phyloP scores from a whole-genome alignment of 352 stramenopile species.

The Phytopythium ostracodes region DNA sequence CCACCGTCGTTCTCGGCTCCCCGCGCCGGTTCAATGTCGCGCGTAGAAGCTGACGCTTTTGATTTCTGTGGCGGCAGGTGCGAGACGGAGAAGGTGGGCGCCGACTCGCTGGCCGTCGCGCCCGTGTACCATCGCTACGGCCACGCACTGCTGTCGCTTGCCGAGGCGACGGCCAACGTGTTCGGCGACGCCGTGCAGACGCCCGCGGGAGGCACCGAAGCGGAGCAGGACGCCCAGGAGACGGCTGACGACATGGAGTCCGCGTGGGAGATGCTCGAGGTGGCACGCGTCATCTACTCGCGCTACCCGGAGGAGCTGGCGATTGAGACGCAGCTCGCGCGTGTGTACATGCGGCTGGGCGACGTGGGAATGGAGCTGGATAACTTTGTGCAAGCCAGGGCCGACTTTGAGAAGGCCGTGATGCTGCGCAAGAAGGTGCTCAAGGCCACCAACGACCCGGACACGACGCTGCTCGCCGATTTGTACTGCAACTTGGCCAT shows the following conservation, averaged over 20 bases:
- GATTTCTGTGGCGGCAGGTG: slow-evolving; percentile 15
- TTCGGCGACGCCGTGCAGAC: slow-evolving; percentile 40
- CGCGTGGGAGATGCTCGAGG: slow-evolving; percentile 85
- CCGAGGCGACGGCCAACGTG: slow-evolving; percentile 57
- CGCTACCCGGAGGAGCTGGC: slow-evolving; percentile 59
- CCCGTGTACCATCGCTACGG: slow-evolving; percentile 86
- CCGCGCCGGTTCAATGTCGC: too few species aligned
- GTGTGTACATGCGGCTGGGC: slow-evolving; percentile 76
- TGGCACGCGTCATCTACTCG: slow-evolving; percentile 79
- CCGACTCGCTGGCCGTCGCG: slow-evolving; percentile 54
- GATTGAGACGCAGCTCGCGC: slow-evolving; percentile 73
- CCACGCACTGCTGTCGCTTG: slow-evolving; percentile 69
- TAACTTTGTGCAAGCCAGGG: slow-evolving; percentile 67
- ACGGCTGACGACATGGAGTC: slow-evolving; percentile 73
- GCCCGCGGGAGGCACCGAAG: slow-evolving; percentile 22
- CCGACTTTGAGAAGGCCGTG: slow-evolving; percentile 78
- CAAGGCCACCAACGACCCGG: slow-evolving; percentile 47
- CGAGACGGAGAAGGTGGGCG: slow-evolving; percentile 59
- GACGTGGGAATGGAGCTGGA: slow-evolving; percentile 83
- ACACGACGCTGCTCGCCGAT: slow-evolving; percentile 79
- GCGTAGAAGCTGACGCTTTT: too few species aligned
- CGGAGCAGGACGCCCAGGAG: slow-evolving; percentile 52
- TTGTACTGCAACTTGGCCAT: slow-evolving; percentile 84
- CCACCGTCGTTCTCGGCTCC: not conserved
- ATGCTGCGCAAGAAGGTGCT: slow-evolving; percentile 70